Conservation (phyloP, 2,329 filamentous ascomycete genomes). For the Diaporthe helianthi region DNA sequence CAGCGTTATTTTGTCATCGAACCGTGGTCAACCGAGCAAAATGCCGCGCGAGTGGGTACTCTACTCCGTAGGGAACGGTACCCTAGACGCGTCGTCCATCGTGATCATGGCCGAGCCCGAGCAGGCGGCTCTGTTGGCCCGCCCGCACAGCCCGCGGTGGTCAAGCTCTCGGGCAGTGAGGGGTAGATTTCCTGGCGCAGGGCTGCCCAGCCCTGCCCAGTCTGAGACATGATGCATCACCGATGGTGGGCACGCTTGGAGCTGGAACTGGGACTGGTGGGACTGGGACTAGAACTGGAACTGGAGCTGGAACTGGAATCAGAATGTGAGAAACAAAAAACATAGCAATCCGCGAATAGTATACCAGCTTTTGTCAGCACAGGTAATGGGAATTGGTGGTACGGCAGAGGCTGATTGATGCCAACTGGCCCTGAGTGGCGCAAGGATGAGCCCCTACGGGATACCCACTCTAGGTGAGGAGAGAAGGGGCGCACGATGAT, state of each 20-base stretch:
- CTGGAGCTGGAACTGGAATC: background rate
- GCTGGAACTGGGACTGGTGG: background rate
- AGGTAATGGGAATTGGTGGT: background rate
- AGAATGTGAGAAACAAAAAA: background rate
- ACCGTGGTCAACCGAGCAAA: background rate
- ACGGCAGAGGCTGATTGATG: constrained; percentile 16
- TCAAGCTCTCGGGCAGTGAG: constrained; percentile 3
- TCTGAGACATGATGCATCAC: constrained; percentile 3
- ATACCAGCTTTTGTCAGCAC: background rate
- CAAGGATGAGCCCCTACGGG: constrained; percentile 25
- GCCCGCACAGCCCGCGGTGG: background rate
- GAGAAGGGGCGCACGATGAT: constrained; percentile 28
- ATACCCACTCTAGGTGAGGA: constrained; percentile 19
- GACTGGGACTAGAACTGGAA: background rate
- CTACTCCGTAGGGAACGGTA: background rate
- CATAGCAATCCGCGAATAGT: background rate
- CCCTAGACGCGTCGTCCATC: background rate
- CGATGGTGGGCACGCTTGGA: background rate
- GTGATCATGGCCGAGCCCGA: background rate
- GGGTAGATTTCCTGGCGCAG: constrained; percentile 2
- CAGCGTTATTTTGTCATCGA: background rate
- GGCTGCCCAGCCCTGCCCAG: background rate
- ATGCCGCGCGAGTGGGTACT: background rate
- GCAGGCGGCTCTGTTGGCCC: constrained; percentile 1
- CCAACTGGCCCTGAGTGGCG: background rate